phyloP scores from a whole-genome alignment of 441 rosid genomes.

The Pelargonium cotyledonis region DNA sequence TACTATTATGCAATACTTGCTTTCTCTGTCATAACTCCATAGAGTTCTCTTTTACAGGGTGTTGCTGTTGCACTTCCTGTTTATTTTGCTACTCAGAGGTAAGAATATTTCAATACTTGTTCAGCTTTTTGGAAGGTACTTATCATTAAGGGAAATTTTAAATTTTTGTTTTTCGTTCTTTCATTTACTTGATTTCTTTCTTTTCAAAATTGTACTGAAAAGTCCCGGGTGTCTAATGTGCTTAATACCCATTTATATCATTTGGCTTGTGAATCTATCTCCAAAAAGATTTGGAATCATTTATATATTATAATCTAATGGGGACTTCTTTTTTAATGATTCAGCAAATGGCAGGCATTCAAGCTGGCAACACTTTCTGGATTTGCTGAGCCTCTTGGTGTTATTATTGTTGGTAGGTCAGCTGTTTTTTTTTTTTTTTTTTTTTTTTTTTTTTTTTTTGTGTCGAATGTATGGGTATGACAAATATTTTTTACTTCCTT shows the following conservation, averaged over 20 bases:
- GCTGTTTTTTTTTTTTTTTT: neutral
- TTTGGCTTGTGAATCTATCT: neutral
- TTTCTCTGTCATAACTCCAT: conserved; percentile 12
- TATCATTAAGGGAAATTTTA: neutral
- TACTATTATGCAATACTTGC: neutral
- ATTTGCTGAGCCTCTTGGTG: conserved; percentile 95
- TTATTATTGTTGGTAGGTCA: conserved; percentile 73
- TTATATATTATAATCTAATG: conserved; percentile 16
- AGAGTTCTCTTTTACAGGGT: conserved; percentile 45
- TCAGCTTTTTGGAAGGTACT: conserved; percentile 14
- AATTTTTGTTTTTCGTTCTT: neutral
- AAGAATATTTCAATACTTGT: conserved; percentile 19
- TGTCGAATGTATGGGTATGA: neutral
- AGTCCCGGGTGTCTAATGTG: neutral
- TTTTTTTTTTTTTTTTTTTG: neutral
- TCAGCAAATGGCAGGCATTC: conserved; percentile 99
- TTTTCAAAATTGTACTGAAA: neutral
- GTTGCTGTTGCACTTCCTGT: conserved; percentile 97
- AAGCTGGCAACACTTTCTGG: conserved; percentile 94
- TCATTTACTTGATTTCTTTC: neutral
- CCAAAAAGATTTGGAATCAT: conserved; percentile 4
- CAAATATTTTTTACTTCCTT: neutral
- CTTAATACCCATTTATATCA: neutral
- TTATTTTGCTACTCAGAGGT: conserved; percentile 97
- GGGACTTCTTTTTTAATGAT: conserved; percentile 20